These are phyloP conservation scores for Rhinocladiella similis DNA, from an alignment of 2,329 filamentous ascomycete species.

Conservation along the genomic window DNA sequence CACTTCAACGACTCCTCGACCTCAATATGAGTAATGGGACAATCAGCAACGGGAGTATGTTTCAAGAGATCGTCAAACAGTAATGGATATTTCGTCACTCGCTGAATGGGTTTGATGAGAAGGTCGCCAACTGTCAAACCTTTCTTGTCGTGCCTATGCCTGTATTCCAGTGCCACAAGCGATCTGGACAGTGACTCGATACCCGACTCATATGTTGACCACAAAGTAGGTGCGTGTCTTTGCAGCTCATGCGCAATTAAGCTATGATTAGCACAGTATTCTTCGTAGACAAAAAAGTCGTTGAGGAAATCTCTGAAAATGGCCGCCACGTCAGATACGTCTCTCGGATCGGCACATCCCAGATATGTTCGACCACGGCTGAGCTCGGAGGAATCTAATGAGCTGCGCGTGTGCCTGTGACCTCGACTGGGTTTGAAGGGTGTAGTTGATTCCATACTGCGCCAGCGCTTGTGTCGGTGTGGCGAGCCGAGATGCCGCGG, in stretches of 20 bases:
- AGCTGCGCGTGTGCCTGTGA: constrained; percentile 18
- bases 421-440: constrained; percentile 16
- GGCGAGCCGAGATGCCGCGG: constrained; percentile 23
- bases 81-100: constrained; percentile 86
- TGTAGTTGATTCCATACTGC: constrained; percentile 46
- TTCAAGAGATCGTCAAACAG: constrained; percentile 82
- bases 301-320: constrained; percentile 67
- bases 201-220: constrained; percentile 79
- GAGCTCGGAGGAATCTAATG: constrained; percentile 23
- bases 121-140: constrained; percentile 81
- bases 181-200: constrained; percentile 80
- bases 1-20: constrained; percentile 72
- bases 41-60: constrained; percentile 80
- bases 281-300: constrained; percentile 83
- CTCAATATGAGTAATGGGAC: constrained; percentile 77
- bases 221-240: constrained; percentile 67
- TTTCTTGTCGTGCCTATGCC: constrained; percentile 65
- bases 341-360: constrained; percentile 49
- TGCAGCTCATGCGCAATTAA: constrained; percentile 77
- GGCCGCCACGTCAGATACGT: constrained; percentile 54
- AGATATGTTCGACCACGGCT: constrained; percentile 11
- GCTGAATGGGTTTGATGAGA: constrained; percentile 93
- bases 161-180: constrained; percentile 67
- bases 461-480: constrained; percentile 19
- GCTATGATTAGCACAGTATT: constrained; percentile 88